Conservation (phyloP, 2,329 filamentous ascomycete genomes). For the Phaeophleospora eucalypticola region DNA sequence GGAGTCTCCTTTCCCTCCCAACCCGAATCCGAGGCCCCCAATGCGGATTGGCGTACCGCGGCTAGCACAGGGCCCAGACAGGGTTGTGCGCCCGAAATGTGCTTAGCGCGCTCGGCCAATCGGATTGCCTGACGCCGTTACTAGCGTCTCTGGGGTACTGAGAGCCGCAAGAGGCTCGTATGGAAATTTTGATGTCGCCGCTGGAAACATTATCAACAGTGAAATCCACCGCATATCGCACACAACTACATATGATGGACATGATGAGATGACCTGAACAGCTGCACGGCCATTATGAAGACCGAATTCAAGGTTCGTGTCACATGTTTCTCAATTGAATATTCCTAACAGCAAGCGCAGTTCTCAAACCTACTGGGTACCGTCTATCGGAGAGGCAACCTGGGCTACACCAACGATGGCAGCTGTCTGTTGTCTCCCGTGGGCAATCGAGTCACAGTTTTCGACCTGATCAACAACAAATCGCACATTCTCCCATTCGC, state of each 20-base stretch:
- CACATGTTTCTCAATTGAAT: conserved; percentile 2
- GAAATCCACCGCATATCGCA: too few relatives aligned
- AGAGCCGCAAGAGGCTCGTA: neutral
- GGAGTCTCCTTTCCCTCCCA: conserved; percentile 3
- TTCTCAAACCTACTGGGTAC: conserved; percentile 98
- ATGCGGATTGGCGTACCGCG: too few relatives aligned
- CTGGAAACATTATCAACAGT: too few relatives aligned
- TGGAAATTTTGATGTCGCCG: conserved; percentile 14
- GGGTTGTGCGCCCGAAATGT: too few relatives aligned
- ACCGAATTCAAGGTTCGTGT: conserved; percentile 86
- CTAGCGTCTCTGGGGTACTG: neutral
- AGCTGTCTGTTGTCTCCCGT: conserved; percentile 93
- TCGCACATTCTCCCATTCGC: conserved; percentile 83
- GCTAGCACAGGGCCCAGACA: too few relatives aligned
- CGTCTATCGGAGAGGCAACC: conserved; percentile 96
- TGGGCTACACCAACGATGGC: conserved; percentile 94
- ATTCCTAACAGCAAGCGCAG: conserved; percentile 45
- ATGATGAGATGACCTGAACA: neutral
- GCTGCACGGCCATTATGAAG: conserved; percentile 65
- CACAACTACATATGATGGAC: neutral
- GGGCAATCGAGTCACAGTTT: conserved; percentile 91
- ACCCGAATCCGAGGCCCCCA: too few relatives aligned
- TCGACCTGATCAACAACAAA: conserved; percentile 92
- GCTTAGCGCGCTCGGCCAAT: neutral
- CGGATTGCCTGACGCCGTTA: neutral